A percentile compares a stretch with the other conserved stretches of the same genome.
These are phyloP conservation scores for Forsythia viridissima DNA, from an alignment of 257 asterid genomes.

Conservation along the genomic window DNA sequence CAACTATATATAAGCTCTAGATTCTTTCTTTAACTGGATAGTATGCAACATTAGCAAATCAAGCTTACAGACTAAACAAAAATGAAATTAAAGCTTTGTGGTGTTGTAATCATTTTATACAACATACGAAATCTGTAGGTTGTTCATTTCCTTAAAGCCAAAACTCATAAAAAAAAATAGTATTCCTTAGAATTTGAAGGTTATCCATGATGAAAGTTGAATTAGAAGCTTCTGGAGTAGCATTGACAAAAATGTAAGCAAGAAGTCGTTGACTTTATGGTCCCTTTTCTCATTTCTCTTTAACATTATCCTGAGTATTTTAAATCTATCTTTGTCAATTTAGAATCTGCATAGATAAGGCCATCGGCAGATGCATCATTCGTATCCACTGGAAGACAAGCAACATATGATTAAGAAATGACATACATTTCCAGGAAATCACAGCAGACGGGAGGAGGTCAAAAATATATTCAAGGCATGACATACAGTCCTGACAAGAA, in stretches of 20 bases:
- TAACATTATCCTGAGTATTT: slow-evolving; percentile 55
- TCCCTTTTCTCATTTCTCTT: slow-evolving; percentile 70
- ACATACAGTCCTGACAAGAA: neutral
- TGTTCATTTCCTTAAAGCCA: slow-evolving; percentile 25
- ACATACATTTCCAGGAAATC: neutral
- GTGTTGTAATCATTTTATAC: slow-evolving; percentile 45
- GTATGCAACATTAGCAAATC: slow-evolving; percentile 68
- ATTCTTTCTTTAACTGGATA: slow-evolving; percentile 87
- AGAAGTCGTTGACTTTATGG: slow-evolving; percentile 45
- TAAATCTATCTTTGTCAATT: slow-evolving; percentile 61
- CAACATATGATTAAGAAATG: neutral
- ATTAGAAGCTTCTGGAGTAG: slow-evolving; percentile 53
- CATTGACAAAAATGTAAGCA: slow-evolving; percentile 37
- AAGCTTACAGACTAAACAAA: slow-evolving; percentile 37
- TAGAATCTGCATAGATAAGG: slow-evolving; percentile 68
- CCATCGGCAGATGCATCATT: slow-evolving; percentile 51
- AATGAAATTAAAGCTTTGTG: slow-evolving; percentile 31
- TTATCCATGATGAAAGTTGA: slow-evolving; percentile 49
- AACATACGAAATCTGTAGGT: slow-evolving; percentile 37
- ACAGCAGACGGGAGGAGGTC: neutral
- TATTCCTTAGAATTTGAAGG: slow-evolving; percentile 36
- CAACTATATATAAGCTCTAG: slow-evolving; percentile 82
- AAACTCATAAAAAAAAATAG: slow-evolving; percentile 30
- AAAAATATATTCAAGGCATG: neutral
- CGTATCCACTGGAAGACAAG: neutral